Percentiles rank a stretch among this genome's conserved stretches.
phyloP scores from a whole-genome alignment of 2,329 filamentous ascomycete species.

The Rhexocercosporidium sp. region DNA sequence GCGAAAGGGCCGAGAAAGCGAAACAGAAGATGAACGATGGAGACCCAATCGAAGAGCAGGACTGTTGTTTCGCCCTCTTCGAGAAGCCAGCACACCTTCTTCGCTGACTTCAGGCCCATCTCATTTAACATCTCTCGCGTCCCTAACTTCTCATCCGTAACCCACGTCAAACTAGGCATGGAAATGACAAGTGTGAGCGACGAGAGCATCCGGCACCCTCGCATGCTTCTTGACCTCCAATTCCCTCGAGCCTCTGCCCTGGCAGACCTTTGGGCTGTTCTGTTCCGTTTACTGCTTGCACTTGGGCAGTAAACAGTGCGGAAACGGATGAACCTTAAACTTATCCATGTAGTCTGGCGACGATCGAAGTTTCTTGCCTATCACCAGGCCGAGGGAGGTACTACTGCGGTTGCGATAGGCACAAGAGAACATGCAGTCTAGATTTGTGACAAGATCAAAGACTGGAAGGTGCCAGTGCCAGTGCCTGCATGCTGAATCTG shows the following conservation, averaged over 20 bases:
- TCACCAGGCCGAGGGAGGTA: not conserved
- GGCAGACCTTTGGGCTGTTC: not conserved
- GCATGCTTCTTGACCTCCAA: not conserved
- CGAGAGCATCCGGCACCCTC: not conserved
- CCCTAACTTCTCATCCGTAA: conserved; percentile 3
- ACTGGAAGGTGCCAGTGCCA: not conserved
- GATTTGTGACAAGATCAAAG: not conserved
- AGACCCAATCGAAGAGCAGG: conserved; percentile 23
- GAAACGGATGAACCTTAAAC: conserved; percentile 1
- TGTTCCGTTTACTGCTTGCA: not conserved
- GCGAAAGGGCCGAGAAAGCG: conserved; percentile 26
- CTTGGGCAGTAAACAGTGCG: not conserved
- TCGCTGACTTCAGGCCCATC: not conserved
- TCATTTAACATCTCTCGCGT: conserved; percentile 2
- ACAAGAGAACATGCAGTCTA: not conserved
- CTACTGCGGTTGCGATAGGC: not conserved
- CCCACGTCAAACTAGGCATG: conserved; percentile 7
- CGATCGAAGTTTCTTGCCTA: not conserved
- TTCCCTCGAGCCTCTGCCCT: not conserved
- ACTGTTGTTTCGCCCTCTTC: not conserved
- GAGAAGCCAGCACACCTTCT: not conserved
- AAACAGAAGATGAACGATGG: conserved; percentile 25
- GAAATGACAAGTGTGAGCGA: not conserved
- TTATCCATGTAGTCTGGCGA: not conserved
- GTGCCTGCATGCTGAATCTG: not conserved